phyloP scores from a whole-genome alignment of 176 grass and related monocot genomes.

The Dactylis glomerata region DNA sequence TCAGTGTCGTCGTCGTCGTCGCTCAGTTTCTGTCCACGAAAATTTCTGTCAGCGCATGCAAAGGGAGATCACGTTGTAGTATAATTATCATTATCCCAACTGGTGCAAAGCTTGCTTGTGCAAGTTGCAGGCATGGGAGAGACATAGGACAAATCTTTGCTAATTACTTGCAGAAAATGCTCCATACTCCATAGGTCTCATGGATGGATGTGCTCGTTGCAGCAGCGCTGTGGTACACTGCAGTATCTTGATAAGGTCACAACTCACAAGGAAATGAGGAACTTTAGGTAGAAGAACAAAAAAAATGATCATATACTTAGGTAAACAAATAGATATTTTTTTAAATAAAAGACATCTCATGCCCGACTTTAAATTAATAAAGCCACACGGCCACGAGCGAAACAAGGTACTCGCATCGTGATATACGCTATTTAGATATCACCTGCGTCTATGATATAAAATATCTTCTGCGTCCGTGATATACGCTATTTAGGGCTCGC shows the following conservation, averaged over 20 bases:
- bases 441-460: neutral
- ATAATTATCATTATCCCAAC: neutral
- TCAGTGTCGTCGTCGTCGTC: conserved; percentile 9
- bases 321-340: neutral
- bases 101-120: neutral
- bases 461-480: neutral
- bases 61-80: neutral
- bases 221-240: neutral
- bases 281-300: neutral
- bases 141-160: neutral
- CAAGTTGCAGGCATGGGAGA: neutral
- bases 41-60: neutral
- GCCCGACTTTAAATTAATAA: too few relatives aligned
- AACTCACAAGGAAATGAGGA: too few relatives aligned
- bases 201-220: neutral
- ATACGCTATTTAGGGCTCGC: neutral
- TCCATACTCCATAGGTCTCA: neutral
- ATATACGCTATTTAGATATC: neutral
- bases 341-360: too few relatives aligned
- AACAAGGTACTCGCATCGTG: too few relatives aligned
- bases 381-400: too few relatives aligned
- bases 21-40: conserved; percentile 30
- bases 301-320: neutral
- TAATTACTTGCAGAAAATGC: neutral
- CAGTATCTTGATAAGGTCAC: neutral